Evolutionary conservation across 805 yeast species (phyloP).

Genomic region (Vanderwaltozyma polyspora): DNA sequence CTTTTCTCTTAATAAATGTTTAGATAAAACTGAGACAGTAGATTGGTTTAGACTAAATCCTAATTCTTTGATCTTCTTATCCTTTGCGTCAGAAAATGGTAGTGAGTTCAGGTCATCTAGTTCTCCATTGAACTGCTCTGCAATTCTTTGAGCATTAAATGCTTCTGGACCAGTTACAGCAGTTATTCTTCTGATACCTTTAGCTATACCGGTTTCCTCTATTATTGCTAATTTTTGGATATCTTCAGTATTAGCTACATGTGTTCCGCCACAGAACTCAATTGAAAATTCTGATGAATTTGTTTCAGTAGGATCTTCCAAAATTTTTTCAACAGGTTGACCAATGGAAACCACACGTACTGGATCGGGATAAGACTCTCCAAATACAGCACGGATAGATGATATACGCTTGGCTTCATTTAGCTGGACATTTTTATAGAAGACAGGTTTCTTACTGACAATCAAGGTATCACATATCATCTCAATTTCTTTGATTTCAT

Average conservation of each 20-base stretch:
- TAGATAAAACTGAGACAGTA: conserved; percentile 67
- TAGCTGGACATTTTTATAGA: conserved; percentile 70
- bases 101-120: conserved; percentile 49
- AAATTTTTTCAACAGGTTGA: conserved; percentile 68
- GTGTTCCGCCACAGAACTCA: conserved; percentile 99
- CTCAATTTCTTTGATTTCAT: conserved; percentile 70
- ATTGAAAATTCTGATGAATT: conserved; percentile 72
- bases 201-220: conserved; percentile 96
- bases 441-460: conserved; percentile 59
- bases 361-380: conserved; percentile 98
- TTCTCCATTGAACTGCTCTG: conserved; percentile 53
- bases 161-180: conserved; percentile 94
- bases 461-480: conserved; percentile 59
- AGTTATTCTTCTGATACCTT: conserved; percentile 95
- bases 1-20: conserved; percentile 60
- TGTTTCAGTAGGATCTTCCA: conserved; percentile 53
- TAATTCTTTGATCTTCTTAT: conserved; percentile 66
- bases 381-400: conserved; percentile 95
- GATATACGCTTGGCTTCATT: conserved; percentile 58
- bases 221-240: conserved; percentile 79
- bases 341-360: conserved; percentile 97
- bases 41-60: conserved; percentile 77
- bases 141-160: conserved; percentile 74
- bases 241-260: conserved; percentile 82
- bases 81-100: conserved; percentile 67